Percentiles rank a stretch among this genome's conserved stretches.
phyloP scores from a whole-genome alignment of 192 early-diverging fungal species.

The Coemansia asiatica region DNA sequence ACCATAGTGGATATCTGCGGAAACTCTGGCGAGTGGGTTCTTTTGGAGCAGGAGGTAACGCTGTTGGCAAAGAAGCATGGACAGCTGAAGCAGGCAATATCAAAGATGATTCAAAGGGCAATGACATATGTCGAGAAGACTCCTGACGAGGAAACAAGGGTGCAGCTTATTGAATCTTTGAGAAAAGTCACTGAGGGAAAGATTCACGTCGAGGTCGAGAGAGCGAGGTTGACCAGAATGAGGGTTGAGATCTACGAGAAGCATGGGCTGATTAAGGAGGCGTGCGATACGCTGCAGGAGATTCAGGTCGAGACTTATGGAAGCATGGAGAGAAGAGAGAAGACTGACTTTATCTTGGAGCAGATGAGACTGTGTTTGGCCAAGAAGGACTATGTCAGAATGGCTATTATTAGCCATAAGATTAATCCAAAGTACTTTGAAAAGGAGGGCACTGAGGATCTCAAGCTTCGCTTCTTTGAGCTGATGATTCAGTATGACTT shows the following conservation, averaged over 20 bases:
- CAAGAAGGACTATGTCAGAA: slow-evolving; percentile 88
- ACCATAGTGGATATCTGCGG: slow-evolving; percentile 75
- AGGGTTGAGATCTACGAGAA: slow-evolving; percentile 87
- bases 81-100: slow-evolving; percentile 91
- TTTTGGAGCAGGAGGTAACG: slow-evolving; percentile 89
- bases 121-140: slow-evolving; percentile 87
- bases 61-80: slow-evolving; percentile 97
- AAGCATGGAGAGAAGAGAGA: slow-evolving; percentile 98
- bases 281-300: slow-evolving; percentile 94
- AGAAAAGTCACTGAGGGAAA: slow-evolving; percentile 96
- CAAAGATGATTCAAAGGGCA: slow-evolving; percentile 92
- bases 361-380: slow-evolving; percentile 95
- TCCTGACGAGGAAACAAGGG: slow-evolving; percentile 74
- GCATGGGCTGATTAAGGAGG: slow-evolving; percentile 86
- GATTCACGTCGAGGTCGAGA: slow-evolving; percentile 99
- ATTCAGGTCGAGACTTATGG: slow-evolving; percentile 99
- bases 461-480: slow-evolving; percentile 93
- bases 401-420: slow-evolving; percentile 93
- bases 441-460: slow-evolving; percentile 67
- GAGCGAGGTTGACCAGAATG: slow-evolving; percentile 89
- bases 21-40: slow-evolving; percentile 77
- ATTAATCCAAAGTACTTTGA: slow-evolving; percentile 95
- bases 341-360: slow-evolving; percentile 98
- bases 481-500: slow-evolving; percentile 94
- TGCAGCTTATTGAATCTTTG: slow-evolving; percentile 92